phyloP scores from a whole-genome alignment of 2,329 filamentous ascomycete genomes.

The Seiridium cupressi region DNA sequence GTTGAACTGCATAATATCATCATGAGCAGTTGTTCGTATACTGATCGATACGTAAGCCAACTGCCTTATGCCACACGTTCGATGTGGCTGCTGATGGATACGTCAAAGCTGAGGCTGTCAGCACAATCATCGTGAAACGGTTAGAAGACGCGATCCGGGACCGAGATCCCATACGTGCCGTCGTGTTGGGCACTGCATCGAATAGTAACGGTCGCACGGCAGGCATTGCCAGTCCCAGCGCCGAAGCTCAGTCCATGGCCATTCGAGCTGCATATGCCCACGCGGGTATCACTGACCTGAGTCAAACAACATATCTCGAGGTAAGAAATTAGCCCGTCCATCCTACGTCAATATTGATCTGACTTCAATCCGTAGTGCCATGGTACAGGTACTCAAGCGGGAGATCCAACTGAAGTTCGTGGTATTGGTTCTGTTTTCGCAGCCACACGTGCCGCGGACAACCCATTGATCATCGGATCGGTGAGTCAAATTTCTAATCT shows the following conservation, averaged over 20 bases:
- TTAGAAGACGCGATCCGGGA: neutral
- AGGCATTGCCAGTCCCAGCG: conserved; percentile 41
- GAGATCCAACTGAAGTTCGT: conserved; percentile 17
- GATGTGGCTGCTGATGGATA: conserved; percentile 1
- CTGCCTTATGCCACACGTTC: neutral
- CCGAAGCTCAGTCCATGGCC: conserved; percentile 25
- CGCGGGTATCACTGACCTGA: neutral
- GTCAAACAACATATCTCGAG: conserved; percentile 12
- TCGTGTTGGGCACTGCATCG: conserved; percentile 29
- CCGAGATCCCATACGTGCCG: conserved; percentile 1
- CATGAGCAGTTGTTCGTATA: neutral
- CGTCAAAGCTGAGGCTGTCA: neutral
- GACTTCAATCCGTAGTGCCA: conserved; percentile 13
- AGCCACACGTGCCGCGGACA: neutral
- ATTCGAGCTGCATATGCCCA: conserved; percentile 30
- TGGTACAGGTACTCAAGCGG: conserved; percentile 13
- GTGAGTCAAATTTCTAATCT: neutral
- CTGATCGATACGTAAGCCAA: neutral
- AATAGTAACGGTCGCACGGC: conserved; percentile 37
- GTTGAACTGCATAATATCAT: neutral
- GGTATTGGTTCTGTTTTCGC: conserved; percentile 15
- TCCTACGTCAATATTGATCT: conserved; percentile 1
- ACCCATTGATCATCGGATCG: conserved; percentile 17
- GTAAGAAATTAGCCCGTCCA: conserved; percentile 24
- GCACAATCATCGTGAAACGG: neutral